Conservation (phyloP, 1,284 basidiomycete species). For the Agaricales sp. region DNA sequence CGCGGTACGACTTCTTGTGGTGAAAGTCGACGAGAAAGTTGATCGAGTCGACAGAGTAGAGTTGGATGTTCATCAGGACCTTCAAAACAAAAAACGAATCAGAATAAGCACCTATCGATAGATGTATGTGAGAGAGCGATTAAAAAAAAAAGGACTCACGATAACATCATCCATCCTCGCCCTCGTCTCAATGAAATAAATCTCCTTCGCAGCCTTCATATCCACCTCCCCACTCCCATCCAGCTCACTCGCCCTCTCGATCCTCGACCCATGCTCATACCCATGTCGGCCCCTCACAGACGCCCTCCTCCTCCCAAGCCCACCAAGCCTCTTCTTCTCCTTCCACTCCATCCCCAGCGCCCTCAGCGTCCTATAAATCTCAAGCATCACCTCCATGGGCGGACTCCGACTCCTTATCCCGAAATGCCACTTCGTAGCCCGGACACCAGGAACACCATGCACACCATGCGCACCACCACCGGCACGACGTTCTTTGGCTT, state of each 20-base stretch:
- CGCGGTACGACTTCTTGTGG: constrained; percentile 86
- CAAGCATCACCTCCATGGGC: constrained; percentile 99
- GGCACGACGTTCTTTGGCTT: constrained; percentile 26
- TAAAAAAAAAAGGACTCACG: constrained; percentile 36
- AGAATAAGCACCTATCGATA: constrained; percentile 6
- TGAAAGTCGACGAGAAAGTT: constrained; percentile 99
- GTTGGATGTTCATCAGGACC: constrained; percentile 94
- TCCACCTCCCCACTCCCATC: constrained; percentile 59
- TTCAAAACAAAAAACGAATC: constrained; percentile 18
- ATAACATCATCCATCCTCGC: constrained; percentile 86
- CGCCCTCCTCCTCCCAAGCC: constrained; percentile 32
- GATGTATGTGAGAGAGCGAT: too few species aligned
- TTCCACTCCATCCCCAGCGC: constrained; percentile 96
- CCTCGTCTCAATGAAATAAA: constrained; percentile 94
- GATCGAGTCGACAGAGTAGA: constrained; percentile 91
- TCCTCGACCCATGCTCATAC: constrained; percentile 22
- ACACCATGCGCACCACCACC: too few species aligned
- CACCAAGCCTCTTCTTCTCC: constrained; percentile 66
- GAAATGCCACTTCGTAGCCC: constrained; percentile 91
- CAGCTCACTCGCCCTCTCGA: constrained; percentile 53
- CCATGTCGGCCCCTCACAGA: constrained; percentile 16
- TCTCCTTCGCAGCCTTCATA: constrained; percentile 54
- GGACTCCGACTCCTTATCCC: constrained; percentile 92
- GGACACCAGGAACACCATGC: constrained; percentile 39
- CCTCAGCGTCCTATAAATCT: constrained; percentile 92